A percentile compares a stretch with the other conserved stretches of the same genome.
Evolutionary conservation across 2,329 filamentous ascomycete species (phyloP).

Genomic region (Peltaster fructicola): DNA sequence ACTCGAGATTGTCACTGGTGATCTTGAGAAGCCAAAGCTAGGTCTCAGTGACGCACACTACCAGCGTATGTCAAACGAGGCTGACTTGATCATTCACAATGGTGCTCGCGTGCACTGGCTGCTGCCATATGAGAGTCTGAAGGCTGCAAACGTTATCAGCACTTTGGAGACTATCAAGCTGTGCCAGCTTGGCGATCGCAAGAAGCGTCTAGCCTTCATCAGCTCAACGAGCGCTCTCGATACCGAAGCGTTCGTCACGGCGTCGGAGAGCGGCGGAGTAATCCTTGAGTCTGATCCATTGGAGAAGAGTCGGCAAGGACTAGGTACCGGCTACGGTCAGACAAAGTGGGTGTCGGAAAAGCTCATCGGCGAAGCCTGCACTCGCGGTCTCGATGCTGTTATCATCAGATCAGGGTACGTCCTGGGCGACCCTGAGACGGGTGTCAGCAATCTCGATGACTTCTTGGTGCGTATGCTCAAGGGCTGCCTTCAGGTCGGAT

Average conservation of each 20-base stretch:
- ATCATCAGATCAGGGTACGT: slow-evolving; percentile 78
- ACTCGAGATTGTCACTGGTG: slow-evolving; percentile 52
- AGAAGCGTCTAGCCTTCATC: slow-evolving; percentile 68
- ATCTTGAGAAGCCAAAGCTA: slow-evolving; percentile 54
- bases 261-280: slow-evolving; percentile 51
- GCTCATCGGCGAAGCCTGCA: slow-evolving; percentile 61
- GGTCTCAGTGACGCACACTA: slow-evolving; percentile 52
- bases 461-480: slow-evolving; percentile 78
- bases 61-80: slow-evolving; percentile 45
- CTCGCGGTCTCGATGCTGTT: slow-evolving; percentile 54
- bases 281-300: slow-evolving; percentile 65
- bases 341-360: slow-evolving; percentile 68
- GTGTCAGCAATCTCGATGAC: slow-evolving; percentile 67
- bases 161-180: slow-evolving; percentile 62
- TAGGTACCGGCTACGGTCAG: slow-evolving; percentile 81
- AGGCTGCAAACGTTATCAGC: slow-evolving; percentile 58
- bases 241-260: slow-evolving; percentile 59
- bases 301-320: slow-evolving; percentile 53
- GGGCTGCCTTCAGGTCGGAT: slow-evolving; percentile 63
- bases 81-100: slow-evolving; percentile 60
- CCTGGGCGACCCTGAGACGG: slow-evolving; percentile 51
- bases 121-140: slow-evolving; percentile 53
- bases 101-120: slow-evolving; percentile 70
- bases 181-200: slow-evolving; percentile 55
- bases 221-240: slow-evolving; percentile 72